Evolutionary conservation across 75 land plant genomes (phyloP).

Genomic region (Adiantum capillusveneris): DNA sequence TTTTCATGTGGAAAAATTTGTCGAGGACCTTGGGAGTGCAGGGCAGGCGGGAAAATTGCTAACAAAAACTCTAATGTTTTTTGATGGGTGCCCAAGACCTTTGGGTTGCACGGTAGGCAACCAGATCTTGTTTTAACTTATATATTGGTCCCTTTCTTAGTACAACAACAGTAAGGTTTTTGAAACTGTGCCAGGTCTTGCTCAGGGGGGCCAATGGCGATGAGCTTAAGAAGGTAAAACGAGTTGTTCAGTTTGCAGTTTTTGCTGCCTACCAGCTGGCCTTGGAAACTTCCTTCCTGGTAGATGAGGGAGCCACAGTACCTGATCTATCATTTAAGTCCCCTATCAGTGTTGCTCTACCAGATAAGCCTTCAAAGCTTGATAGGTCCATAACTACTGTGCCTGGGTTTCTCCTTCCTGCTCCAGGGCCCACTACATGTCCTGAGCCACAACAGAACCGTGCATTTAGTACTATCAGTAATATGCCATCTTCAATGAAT

Average conservation of each 20-base stretch:
- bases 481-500: background rate
- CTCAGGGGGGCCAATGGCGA: slow-evolving; percentile 66
- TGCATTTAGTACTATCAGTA: too few relatives aligned
- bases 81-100: slow-evolving; percentile 88
- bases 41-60: slow-evolving; percentile 43
- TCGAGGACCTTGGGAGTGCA: slow-evolving; percentile 66
- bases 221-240: slow-evolving; percentile 77
- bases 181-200: slow-evolving; percentile 53
- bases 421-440: background rate
- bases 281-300: slow-evolving; percentile 84
- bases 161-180: background rate
- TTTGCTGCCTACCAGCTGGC: slow-evolving; percentile 83
- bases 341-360: slow-evolving; percentile 17
- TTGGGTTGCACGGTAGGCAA: slow-evolving; percentile 82
- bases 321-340: slow-evolving; percentile 28
- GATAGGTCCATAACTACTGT: slow-evolving; percentile 22
- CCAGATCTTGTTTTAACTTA: too few relatives aligned
- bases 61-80: slow-evolving; percentile 75
- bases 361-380: slow-evolving; percentile 11
- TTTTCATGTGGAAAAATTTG: slow-evolving; percentile 68
- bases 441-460: too few relatives aligned
- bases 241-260: slow-evolving; percentile 61
- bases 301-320: slow-evolving; percentile 71
- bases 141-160: too few relatives aligned
- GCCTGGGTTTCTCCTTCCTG: slow-evolving; percentile 2